phyloP scores from a whole-genome alignment of 805 yeast genomes.

The Pichia gijzeniarum region DNA sequence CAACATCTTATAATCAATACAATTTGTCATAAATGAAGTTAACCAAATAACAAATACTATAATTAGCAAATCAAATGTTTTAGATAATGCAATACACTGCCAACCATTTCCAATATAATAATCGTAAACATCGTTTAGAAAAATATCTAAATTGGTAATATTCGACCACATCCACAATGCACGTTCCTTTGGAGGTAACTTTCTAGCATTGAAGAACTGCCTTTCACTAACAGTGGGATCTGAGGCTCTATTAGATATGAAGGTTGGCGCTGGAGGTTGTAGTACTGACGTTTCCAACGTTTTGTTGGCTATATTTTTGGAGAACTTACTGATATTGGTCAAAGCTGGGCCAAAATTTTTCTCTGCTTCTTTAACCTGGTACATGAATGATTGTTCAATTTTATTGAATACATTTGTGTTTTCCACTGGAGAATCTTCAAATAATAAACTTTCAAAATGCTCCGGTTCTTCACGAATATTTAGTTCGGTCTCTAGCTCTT shows the following conservation, averaged over 20 bases:
- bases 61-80: conserved; percentile 62
- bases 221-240: neutral
- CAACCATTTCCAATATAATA: conserved; percentile 86
- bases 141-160: conserved; percentile 83
- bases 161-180: conserved; percentile 97
- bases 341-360: conserved; percentile 18
- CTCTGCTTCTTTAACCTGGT: conserved; percentile 17
- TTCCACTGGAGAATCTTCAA: neutral
- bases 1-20: conserved; percentile 54
- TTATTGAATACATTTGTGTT: conserved; percentile 1
- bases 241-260: conserved; percentile 4
- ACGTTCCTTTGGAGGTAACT: conserved; percentile 58
- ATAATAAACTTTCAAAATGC: conserved; percentile 9
- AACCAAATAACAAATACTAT: conserved; percentile 74
- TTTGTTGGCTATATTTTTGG: conserved; percentile 24
- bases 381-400: conserved; percentile 17
- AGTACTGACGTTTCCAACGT: conserved; percentile 15
- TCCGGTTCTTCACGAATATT: conserved; percentile 10
- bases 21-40: conserved; percentile 72
- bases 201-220: conserved; percentile 21
- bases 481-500: conserved; percentile 19
- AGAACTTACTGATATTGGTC: conserved; percentile 22
- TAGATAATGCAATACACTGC: conserved; percentile 64
- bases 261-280: conserved; percentile 11
- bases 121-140: conserved; percentile 72